Conservation (phyloP, 176 grass and related monocot species). For the Elaeis guineensis region DNA sequence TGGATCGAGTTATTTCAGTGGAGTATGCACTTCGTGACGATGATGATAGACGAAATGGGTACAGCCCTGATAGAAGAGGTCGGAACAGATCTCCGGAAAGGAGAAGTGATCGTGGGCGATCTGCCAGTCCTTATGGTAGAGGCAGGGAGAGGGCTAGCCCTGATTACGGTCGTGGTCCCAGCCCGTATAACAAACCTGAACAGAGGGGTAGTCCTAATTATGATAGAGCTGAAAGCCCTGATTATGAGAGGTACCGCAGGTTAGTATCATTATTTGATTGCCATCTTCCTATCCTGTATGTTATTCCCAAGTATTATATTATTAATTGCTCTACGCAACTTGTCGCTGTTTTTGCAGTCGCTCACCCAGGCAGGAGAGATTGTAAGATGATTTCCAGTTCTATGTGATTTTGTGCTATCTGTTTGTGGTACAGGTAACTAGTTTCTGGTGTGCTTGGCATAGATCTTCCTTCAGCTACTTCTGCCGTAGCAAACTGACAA, state of each 20-base stretch:
- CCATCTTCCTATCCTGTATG: background rate
- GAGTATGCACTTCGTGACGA: conserved; percentile 95
- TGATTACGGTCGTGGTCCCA: conserved; percentile 35
- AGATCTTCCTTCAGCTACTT: too few relatives aligned
- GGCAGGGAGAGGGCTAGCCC: conserved; percentile 22
- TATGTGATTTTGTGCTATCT: too few relatives aligned
- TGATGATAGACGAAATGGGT: conserved; percentile 57
- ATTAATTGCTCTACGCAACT: too few relatives aligned
- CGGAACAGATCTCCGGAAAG: conserved; percentile 60
- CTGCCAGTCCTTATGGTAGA: conserved; percentile 19
- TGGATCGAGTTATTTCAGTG: conserved; percentile 92
- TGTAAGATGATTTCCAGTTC: too few relatives aligned
- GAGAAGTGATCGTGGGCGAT: conserved; percentile 48
- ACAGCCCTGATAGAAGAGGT: conserved; percentile 77
- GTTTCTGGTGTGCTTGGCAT: too few relatives aligned
- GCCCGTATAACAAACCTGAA: conserved; percentile 41
- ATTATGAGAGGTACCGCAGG: conserved; percentile 43
- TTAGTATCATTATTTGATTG: conserved; percentile 6
- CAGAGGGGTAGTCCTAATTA: conserved; percentile 42
- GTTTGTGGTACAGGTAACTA: too few relatives aligned
- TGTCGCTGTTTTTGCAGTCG: too few relatives aligned
- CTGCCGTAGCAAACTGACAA: too few relatives aligned
- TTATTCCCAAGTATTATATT: too few relatives aligned
- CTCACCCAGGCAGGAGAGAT: too few relatives aligned
- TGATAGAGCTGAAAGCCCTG: conserved; percentile 37